Evolutionary conservation across 139 green algal species (phyloP), one percentile per base, ranked within the genome.

Genomic region (Coelastrella sp.): DNA sequence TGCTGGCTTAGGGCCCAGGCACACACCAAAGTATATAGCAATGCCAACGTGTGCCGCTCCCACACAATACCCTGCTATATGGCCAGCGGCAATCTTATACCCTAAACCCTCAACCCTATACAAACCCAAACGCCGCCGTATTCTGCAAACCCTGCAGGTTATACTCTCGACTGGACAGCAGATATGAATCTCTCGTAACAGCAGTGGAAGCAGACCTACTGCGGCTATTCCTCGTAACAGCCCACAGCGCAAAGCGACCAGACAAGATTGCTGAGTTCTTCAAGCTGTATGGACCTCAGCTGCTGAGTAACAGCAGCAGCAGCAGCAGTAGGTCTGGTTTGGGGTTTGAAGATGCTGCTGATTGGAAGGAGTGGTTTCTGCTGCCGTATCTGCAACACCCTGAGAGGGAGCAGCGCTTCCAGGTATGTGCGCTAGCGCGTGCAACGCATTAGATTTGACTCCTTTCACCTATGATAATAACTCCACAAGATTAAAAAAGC

Each of bases 341-440:
- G 3, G 56, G 71, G 19, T 17, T 17, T 59, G 68, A 23, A 22
- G 71, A 74, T 22, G 13, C 5, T 13, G 68, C 7, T 58, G 79
- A 92, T 17, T 95, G 93, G 94, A 60, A 74, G 20, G 80, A 86
- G 54, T 96, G 94, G 94, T 95, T 94, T 56, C 88, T 91, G 5
- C 87, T 96, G 76, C 86, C 93, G 3, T 95, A 92, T 58, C 17
- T 95, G 20, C 82, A 85, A 16, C 56, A 79, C 5, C 94, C 93
- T 16, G 89, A 89, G 11, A 81, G 61, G 5, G 89, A 96, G 79
- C 93, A 92, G 0, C 65, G 54, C 7, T 95, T 95, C 78, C 94
- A 96, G 93, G 94, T 94, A 71, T 2, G 83, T 17, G 32, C 22
- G 17, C 16, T 59, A 59, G n/a, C 59, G 23, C 23, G 11, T 59